Evolutionary conservation across 768 basidiomycete genomes (phyloP), one percentile per base, ranked within the genome.

Genomic region (Pisolithus sp.): DNA sequence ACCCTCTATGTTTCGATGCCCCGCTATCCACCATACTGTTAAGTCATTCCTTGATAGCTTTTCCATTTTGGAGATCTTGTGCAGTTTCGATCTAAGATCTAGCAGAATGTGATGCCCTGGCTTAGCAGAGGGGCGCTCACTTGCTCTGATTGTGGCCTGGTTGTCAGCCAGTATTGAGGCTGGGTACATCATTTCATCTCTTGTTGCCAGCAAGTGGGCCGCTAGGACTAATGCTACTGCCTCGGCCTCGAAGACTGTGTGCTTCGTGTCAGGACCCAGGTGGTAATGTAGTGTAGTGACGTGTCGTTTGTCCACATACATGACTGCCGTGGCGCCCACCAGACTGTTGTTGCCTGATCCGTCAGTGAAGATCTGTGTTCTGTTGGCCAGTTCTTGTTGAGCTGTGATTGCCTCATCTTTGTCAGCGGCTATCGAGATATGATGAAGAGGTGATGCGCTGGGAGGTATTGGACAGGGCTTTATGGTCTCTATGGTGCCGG

Each of bases 291-390:
- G 24, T 10, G 9, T 40, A 10, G 51, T 49, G 23, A 38, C 20
- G 0, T 17, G 20, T 39, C 26, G 15, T 4, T 43, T 36, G 18
- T 20, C 37, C 13, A 48, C 23, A 8, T 43, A 50, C 23, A 57
- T 38, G 7, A 60, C 52, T 28, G 57, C 60, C 44, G 61, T 58
- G 39, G 62, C 68, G 13, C 67, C 66, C 4, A 62, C 56, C 9
- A 40, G 30, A 4, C 57, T 54, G 18, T 61, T 36, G 2, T 51
- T 39, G 5, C 57, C 57, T n/a, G 57, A 67, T 15, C 66, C 58
- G 46, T 65, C 58, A 24, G 51, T 53, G 51, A 54, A 62, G 2
- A 64, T 41, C 15, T 48, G 12, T 0, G 40, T 24, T 1, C n/a
- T n/a, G 49, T 42, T 13, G 5, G 4, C 3, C 3, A 23, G 38